Percentiles rank a stretch among this genome's conserved stretches.
These are phyloP conservation scores for Malus hybrid DNA, from an alignment of 331 rosid species.

Conservation along the genomic window DNA sequence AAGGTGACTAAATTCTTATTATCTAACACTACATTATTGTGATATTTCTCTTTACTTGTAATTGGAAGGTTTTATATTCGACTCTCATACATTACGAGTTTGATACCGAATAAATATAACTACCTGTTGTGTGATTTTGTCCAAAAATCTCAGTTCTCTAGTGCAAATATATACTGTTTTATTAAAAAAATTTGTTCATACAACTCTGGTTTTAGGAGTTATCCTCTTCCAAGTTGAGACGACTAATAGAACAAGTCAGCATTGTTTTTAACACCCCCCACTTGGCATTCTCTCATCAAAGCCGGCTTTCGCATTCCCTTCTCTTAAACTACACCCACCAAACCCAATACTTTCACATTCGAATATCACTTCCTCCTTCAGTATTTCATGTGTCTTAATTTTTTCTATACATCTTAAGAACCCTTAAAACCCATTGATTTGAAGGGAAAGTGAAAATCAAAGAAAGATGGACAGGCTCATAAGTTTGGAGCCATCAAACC, in stretches of 20 bases:
- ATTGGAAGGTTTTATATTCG: no score
- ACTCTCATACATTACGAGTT: no score
- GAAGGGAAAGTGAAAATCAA: background rate
- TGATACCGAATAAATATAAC: background rate
- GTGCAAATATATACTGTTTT: background rate
- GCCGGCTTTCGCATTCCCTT: slow-evolving; percentile 25
- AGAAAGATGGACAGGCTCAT: slow-evolving; percentile 64
- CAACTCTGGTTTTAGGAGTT: slow-evolving; percentile 4
- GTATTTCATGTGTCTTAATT: slow-evolving; percentile 1
- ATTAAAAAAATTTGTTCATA: background rate
- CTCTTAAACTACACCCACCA: background rate
- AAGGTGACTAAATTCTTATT: background rate
- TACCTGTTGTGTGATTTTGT: background rate
- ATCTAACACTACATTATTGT: background rate
- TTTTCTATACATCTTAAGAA: background rate
- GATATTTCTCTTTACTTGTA: no score
- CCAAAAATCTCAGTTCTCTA: background rate
- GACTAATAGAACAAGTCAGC: slow-evolving; percentile 41
- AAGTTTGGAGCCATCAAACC: slow-evolving; percentile 71
- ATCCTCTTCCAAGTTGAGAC: background rate
- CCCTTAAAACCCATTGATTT: background rate
- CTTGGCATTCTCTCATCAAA: slow-evolving; percentile 18
- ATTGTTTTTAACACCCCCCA: slow-evolving; percentile 34
- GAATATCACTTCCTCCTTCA: slow-evolving; percentile 5
- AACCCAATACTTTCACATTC: background rate